phyloP scores from a whole-genome alignment of 208 protist species.

The Trypanosoma lewisi region DNA sequence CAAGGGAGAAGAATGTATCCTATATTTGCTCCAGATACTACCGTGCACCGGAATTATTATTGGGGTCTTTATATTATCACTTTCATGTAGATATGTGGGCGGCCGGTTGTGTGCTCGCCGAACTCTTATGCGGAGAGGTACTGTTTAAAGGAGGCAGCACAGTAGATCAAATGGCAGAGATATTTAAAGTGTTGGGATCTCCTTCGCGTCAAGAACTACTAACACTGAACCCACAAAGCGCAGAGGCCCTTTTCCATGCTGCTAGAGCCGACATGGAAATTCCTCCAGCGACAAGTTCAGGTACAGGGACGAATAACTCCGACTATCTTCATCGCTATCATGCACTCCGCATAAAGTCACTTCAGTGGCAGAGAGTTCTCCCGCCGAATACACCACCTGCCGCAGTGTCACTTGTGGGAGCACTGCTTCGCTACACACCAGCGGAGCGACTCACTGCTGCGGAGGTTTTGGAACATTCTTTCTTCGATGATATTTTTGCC shows the following conservation, averaged over 20 bases:
- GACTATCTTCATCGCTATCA: conserved; percentile 82
- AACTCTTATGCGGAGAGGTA: conserved; percentile 90
- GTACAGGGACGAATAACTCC: conserved; percentile 11
- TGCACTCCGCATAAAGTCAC: conserved; percentile 95
- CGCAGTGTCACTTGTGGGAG: conserved; percentile 96
- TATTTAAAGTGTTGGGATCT: conserved; percentile 95
- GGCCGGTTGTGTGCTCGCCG: conserved; percentile 94
- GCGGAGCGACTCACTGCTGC: conserved; percentile 94
- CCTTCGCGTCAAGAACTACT: conserved; percentile 91
- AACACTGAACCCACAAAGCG: conserved; percentile 96
- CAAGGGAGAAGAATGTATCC: conserved; percentile 69
- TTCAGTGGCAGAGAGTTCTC: conserved; percentile 94
- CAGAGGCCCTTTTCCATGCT: conserved; percentile 66
- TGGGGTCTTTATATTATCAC: conserved; percentile 86
- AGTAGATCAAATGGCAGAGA: conserved; percentile 96
- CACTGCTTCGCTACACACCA: conserved; percentile 95
- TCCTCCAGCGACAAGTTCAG: neutral
- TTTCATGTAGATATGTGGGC: conserved; percentile 92
- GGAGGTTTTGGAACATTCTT: conserved; percentile 97
- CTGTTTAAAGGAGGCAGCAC: conserved; percentile 93
- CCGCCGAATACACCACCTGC: conserved; percentile 70
- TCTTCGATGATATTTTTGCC: conserved; percentile 93
- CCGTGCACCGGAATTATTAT: conserved; percentile 93
- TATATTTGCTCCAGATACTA: conserved; percentile 96
- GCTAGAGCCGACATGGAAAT: conserved; percentile 17